Conservation (phyloP, 208 protist genomes). For the Angomonas deanei region DNA sequence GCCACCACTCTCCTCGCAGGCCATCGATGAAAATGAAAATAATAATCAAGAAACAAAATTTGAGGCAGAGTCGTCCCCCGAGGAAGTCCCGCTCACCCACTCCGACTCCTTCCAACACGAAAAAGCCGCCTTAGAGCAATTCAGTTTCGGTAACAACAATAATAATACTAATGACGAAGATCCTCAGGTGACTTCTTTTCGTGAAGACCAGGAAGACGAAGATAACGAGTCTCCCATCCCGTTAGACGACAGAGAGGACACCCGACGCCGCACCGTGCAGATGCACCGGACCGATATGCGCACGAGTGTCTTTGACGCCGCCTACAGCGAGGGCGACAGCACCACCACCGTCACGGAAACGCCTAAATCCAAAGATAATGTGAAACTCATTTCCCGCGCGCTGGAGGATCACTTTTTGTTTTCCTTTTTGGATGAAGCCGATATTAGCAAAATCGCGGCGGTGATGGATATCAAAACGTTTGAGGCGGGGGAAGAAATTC, state of each 20-base stretch:
- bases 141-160: conserved; percentile 22
- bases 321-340: conserved; percentile 36
- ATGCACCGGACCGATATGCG: conserved; percentile 39
- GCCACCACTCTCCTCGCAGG: neutral
- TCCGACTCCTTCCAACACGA: neutral
- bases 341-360: conserved; percentile 35
- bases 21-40: neutral
- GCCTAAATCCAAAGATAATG: conserved; percentile 53
- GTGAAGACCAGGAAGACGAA: conserved; percentile 13
- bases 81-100: neutral
- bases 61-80: neutral
- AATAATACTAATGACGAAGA: neutral
- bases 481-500: conserved; percentile 13
- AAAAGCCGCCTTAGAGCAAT: conserved; percentile 17
- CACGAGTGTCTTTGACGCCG: conserved; percentile 37
- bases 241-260: conserved; percentile 47
- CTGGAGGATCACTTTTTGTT: conserved; percentile 72
- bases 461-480: conserved; percentile 42
- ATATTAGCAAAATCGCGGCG: conserved; percentile 42
- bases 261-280: conserved; percentile 27
- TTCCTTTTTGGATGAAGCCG: conserved; percentile 59
- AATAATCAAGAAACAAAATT: neutral
- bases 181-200: neutral
- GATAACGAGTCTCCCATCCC: conserved; percentile 10
- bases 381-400: conserved; percentile 41